Base-by-base conservation (phyloP, 257 asterid species). In the Jacaranda mimosifolia region DNA sequence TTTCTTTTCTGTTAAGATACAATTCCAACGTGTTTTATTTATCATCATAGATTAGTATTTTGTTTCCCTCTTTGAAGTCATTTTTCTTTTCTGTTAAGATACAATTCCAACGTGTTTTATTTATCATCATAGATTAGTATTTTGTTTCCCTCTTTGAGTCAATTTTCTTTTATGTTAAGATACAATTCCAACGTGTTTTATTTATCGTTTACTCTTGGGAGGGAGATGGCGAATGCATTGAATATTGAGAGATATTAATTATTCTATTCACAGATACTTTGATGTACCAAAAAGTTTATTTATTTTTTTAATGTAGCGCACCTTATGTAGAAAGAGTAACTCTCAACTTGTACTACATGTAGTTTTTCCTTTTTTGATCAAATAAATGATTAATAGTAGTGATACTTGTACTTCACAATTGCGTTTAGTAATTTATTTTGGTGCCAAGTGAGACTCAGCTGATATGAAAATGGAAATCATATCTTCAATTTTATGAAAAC, bases 381-480 rank as follows among this genome's bases (percentile, higher is more conserved):
- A 26, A 26, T 26, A 26, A 26, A 26, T 26, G 32, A 26, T 26
- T 26, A 26, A 26, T 26, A 26, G 32, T 60, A 0, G 64, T 58
- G 3, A 1, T 58, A 3, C 4, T 10, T 40, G 39, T 71, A 64
- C 19, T 35, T 18, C 6, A 26, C 21, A 49, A 40, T 17, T 39
- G 26, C 67, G 40, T 52, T 52, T 39, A 63, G 70, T 70, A 43
- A 12, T 40, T 26, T 32, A 53, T 58, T 65, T 32, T 48, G 66
- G 62, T 12, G 68, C 35, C 46, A 60, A 48, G 35, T 14, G 11
- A 68, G 42, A 18, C 45, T 26, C 7, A 48, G 18, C 3, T 48
- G 65, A 12, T 74, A 15, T 4, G 49, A 12, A 39, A 17, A 38
- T 7, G 19, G 63, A 13, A 58, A 13, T 65, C 10, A 19, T 64